Conservation (phyloP, 1,284 basidiomycete genomes). For the Pholiota adiposa region DNA sequence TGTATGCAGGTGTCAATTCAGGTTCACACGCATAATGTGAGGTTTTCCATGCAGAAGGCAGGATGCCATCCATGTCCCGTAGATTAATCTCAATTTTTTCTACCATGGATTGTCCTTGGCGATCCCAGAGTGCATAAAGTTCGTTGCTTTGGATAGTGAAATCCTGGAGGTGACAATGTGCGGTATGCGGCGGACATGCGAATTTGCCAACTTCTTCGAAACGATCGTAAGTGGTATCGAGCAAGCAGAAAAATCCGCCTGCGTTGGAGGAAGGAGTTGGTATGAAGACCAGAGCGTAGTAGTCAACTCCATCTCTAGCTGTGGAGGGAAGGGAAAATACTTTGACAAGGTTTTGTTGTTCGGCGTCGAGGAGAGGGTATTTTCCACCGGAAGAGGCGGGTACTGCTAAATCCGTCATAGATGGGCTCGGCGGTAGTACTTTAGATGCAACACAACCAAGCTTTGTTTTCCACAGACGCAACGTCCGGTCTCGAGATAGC, state of each 20-base stretch:
- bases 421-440: constrained; percentile 41
- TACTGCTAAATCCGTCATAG: constrained; percentile 41
- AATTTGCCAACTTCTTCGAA: constrained; percentile 59
- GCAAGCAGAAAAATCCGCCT: constrained; percentile 73
- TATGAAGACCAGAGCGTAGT: constrained; percentile 67
- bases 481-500: constrained; percentile 84
- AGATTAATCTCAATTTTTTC: constrained; percentile 56
- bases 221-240: constrained; percentile 57
- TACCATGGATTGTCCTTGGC: constrained; percentile 73
- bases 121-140: constrained; percentile 76
- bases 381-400: constrained; percentile 39
- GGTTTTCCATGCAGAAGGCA: constrained; percentile 51
- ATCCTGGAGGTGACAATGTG: constrained; percentile 75
- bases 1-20: constrained; percentile 83
- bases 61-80: constrained; percentile 33
- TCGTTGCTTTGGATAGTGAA: constrained; percentile 59
- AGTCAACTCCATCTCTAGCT: constrained; percentile 40
- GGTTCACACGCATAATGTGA: constrained; percentile 64
- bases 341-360: constrained; percentile 63
- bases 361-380: constrained; percentile 56
- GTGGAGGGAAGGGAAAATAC: constrained; percentile 50
- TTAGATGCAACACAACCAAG: constrained; percentile 70
- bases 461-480: constrained; percentile 82
- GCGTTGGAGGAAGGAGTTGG: constrained; percentile 66
- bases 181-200: constrained; percentile 60